Evolutionary conservation across 1,284 basidiomycete species (phyloP), one percentile per base, ranked within the genome.

Genomic region (Golubevia pallescens): DNA sequence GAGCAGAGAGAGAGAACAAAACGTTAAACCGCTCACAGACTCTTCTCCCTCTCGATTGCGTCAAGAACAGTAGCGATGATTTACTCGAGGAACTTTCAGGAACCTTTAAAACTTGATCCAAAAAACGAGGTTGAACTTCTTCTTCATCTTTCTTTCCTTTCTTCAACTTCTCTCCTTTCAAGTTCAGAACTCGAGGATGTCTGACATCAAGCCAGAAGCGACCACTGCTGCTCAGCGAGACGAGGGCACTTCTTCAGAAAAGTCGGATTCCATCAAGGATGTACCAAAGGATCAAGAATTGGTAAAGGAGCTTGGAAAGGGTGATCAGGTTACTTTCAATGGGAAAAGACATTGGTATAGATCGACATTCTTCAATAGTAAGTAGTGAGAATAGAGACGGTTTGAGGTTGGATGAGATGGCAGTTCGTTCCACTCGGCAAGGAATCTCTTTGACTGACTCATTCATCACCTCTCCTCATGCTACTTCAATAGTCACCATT

Each of bases 401-500:
- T 38, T 38, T 38, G 10, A 38, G 34, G 10, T 10, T 5, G 34
- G 3, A 4, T 38, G 34, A 38, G 5, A 10, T 5, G 34, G 10
- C 5, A 38, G 10, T 38, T 38, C 10, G 34, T 38, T 38, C 34
- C n/a, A n/a, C n/a, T n/a, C n/a, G n/a, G n/a, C n/a, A n/a, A n/a
- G n/a, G n/a, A n/a, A n/a, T n/a, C n/a, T n/a, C n/a, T n/a, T n/a
- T n/a, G n/a, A n/a, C n/a, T n/a, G 34, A 38, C 10, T 5, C 34
- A 5, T 38, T 38, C 34, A 5, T 38, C 5, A 38, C 34, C 34
- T 5, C 34, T 38, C 34, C 3, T 38, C 34, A 5, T 10, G 5
- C 34, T 10, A 38, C 34, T 38, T 4, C 34, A 38, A 38, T 38
- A 34, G 70, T 73, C 24, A 80, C 80, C 14, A 65, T 82, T 28